Conservation (phyloP, 768 basidiomycete genomes). For the Mycena polygramma region DNA sequence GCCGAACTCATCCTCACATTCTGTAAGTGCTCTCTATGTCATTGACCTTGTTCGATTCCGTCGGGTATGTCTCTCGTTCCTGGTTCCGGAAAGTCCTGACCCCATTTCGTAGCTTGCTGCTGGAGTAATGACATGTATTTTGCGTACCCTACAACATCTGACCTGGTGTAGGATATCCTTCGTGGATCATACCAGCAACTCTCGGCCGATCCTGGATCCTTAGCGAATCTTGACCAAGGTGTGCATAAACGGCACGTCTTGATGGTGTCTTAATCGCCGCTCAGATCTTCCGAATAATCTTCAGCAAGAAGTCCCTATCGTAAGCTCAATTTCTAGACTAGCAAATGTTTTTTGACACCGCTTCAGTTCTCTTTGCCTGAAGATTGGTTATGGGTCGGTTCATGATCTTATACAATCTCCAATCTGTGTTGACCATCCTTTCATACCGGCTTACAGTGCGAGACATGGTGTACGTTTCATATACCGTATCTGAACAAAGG, state of each 20-base stretch:
- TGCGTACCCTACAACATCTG: background rate
- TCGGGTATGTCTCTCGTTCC: conserved; percentile 63
- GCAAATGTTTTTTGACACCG: conserved; percentile 12
- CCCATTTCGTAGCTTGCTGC: conserved; percentile 58
- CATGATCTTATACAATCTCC: background rate
- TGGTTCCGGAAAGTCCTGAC: conserved; percentile 17
- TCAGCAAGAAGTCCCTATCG: conserved; percentile 93
- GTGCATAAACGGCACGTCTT: conserved; percentile 10
- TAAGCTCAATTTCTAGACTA: conserved; percentile 54
- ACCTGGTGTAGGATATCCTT: conserved; percentile 75
- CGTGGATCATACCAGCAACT: conserved; percentile 93
- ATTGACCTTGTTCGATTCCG: conserved; percentile 96
- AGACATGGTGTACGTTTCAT: conserved; percentile 91
- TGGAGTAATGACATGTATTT: conserved; percentile 54
- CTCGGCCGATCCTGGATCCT: conserved; percentile 93
- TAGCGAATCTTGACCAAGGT: conserved; percentile 97
- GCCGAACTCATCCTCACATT: conserved; percentile 25
- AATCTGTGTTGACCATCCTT: background rate
- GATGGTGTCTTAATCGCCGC: conserved; percentile 1
- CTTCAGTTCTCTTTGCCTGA: conserved; percentile 85
- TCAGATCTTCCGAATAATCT: conserved; percentile 96
- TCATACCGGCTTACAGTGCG: conserved; percentile 70
- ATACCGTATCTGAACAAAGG: too few species aligned
- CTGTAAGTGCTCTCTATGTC: conserved; percentile 89
- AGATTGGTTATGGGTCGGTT: conserved; percentile 94